phyloP scores from a whole-genome alignment of 345 rosid genomes.

The Hypericum androsaemum region DNA sequence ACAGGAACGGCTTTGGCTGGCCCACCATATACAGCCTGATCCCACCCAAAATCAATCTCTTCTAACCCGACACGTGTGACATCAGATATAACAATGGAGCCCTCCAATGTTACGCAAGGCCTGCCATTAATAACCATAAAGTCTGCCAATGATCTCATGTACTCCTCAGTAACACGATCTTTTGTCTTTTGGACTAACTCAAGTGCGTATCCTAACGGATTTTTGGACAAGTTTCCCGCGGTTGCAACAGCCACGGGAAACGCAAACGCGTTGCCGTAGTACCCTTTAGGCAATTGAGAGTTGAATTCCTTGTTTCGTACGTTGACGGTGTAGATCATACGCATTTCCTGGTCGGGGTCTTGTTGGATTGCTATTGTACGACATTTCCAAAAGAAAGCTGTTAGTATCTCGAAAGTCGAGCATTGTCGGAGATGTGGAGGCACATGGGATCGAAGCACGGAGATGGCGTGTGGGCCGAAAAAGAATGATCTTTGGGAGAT shows the following conservation, averaged over 20 bases:
- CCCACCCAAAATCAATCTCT: background rate
- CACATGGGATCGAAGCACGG: background rate
- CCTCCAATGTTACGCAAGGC: background rate
- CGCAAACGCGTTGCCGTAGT: conserved; percentile 18
- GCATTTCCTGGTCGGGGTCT: conserved; percentile 13
- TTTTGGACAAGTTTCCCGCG: conserved; percentile 5
- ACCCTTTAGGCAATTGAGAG: conserved; percentile 9
- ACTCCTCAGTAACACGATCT: background rate
- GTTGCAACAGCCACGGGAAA: conserved; percentile 4
- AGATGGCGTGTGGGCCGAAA: conserved; percentile 6
- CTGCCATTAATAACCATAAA: background rate
- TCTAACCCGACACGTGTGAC: background rate
- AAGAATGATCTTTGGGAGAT: conserved; percentile 15
- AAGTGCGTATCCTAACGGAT: conserved; percentile 6
- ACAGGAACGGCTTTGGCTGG: background rate
- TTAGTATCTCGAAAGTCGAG: conserved; percentile 12
- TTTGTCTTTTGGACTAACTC: too few relatives aligned
- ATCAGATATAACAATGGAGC: background rate
- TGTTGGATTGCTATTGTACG: conserved; percentile 14
- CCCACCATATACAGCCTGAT: background rate
- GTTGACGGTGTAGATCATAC: background rate
- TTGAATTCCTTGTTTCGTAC: background rate
- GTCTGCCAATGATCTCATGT: background rate
- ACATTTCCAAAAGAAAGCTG: conserved; percentile 22
- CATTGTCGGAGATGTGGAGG: conserved; percentile 8